Conservation (phyloP, 2,329 filamentous ascomycete species). For the Venturia aucupariae region DNA sequence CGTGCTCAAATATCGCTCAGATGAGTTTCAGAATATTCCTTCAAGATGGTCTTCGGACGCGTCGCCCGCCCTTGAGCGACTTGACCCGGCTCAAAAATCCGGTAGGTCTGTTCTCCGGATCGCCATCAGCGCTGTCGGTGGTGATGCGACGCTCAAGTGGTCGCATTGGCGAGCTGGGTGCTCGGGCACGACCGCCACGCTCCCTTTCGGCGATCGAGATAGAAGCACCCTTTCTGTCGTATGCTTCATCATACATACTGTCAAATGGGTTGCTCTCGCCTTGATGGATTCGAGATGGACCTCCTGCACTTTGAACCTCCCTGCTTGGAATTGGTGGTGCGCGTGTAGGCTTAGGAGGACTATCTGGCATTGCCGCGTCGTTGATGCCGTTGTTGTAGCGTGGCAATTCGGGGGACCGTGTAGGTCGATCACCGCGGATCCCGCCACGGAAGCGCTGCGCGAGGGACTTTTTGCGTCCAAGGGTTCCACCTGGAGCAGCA, state of each 20-base stretch:
- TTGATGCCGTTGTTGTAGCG: slow-evolving; percentile 32
- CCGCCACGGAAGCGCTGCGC: slow-evolving; percentile 79
- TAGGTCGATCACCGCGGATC: slow-evolving; percentile 44
- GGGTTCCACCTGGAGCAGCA: slow-evolving; percentile 32
- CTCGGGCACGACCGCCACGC: slow-evolving; percentile 20
- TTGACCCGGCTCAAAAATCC: slow-evolving; percentile 70
- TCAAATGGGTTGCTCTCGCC: slow-evolving; percentile 47
- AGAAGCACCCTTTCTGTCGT: slow-evolving; percentile 53
- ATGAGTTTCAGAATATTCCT: background rate
- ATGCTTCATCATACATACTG: slow-evolving; percentile 62
- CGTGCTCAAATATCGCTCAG: background rate
- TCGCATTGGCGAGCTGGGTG: slow-evolving; percentile 52
- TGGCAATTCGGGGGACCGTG: slow-evolving; percentile 40
- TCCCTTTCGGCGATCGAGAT: slow-evolving; percentile 15
- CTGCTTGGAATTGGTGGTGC: slow-evolving; percentile 10
- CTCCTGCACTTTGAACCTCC: slow-evolving; percentile 11
- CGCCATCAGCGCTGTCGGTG: slow-evolving; percentile 22
- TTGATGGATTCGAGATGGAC: slow-evolving; percentile 10
- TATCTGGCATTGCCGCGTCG: background rate
- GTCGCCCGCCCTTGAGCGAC: slow-evolving; percentile 65
- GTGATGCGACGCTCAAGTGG: slow-evolving; percentile 57
- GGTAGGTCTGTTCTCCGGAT: slow-evolving; percentile 28
- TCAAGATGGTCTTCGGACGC: slow-evolving; percentile 22
- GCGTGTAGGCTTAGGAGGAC: background rate
- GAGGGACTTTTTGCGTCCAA: slow-evolving; percentile 88